A percentile compares a stretch with the other conserved stretches of the same genome.
Evolutionary conservation across 208 protist genomes (phyloP).

Genomic region (Trypanosoma mega): DNA sequence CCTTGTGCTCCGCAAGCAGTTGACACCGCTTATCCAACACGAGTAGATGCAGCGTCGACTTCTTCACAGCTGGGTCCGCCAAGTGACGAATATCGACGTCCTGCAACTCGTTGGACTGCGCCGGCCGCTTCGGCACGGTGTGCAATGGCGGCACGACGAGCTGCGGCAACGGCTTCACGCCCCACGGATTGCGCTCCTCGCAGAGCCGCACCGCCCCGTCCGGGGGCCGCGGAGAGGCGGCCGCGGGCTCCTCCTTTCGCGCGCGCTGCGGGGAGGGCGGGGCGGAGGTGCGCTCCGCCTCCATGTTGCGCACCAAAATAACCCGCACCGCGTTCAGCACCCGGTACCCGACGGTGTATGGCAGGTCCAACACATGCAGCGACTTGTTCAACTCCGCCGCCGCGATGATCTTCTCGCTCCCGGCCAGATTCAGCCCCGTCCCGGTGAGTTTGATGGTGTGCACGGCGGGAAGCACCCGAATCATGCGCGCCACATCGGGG

Average conservation of each 20-base stretch:
- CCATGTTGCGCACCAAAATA: slow-evolving; percentile 13
- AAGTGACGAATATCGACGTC: slow-evolving; percentile 19
- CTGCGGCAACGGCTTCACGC: neutral
- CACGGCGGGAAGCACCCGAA: slow-evolving; percentile 38
- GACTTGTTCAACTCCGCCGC: slow-evolving; percentile 37
- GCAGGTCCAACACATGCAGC: slow-evolving; percentile 54
- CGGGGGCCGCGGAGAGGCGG: neutral
- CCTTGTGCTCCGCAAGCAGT: slow-evolving; percentile 15
- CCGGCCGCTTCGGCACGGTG: neutral
- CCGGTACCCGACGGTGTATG: slow-evolving; percentile 72
- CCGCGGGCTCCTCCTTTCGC: neutral
- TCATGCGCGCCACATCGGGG: slow-evolving; percentile 36
- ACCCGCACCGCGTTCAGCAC: slow-evolving; percentile 21
- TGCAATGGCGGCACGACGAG: neutral
- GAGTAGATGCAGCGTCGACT: slow-evolving; percentile 21
- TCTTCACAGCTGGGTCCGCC: slow-evolving; percentile 34
- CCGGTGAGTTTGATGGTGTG: slow-evolving; percentile 41
- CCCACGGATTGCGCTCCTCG: neutral
- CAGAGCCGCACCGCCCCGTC: no score
- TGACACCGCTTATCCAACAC: slow-evolving; percentile 30
- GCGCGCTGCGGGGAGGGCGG: no score
- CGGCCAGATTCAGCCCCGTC: slow-evolving; percentile 31
- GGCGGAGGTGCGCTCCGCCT: no score
- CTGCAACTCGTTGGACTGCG: neutral
- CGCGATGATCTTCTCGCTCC: slow-evolving; percentile 39